Conservation (phyloP, 345 rosid genomes). For the Eucalyptus sp. region DNA sequence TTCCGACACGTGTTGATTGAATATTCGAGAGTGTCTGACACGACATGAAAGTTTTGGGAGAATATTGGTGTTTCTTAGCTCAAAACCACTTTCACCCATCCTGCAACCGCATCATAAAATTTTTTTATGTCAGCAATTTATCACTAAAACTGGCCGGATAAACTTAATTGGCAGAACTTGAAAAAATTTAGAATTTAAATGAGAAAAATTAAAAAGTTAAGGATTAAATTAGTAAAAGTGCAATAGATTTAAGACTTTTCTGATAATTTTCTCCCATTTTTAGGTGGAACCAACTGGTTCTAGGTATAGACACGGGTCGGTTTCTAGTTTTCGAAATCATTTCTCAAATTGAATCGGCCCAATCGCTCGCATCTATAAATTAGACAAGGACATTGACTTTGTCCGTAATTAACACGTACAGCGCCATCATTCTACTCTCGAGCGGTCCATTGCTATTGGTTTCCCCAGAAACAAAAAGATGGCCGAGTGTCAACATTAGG, state of each 20-base stretch:
- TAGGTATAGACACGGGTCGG: background rate
- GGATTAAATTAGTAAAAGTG: fast-evolving
- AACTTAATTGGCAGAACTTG: fast-evolving
- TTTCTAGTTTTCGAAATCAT: background rate
- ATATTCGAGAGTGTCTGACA: too few relatives aligned
- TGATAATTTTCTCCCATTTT: fast-evolving
- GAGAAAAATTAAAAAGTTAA: fast-evolving
- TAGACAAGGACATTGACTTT: background rate
- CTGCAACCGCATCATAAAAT: fast-evolving
- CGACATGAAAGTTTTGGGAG: fast-evolving
- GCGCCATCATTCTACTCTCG: background rate
- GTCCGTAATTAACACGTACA: background rate
- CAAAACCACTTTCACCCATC: too few relatives aligned
- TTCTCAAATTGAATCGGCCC: fast-evolving
- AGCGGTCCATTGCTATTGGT: background rate
- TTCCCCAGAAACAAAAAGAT: background rate
- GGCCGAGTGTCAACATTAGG: background rate
- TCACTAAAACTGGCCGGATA: fast-evolving
- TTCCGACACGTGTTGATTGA: fast-evolving
- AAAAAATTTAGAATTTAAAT: too few relatives aligned
- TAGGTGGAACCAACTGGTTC: fast-evolving
- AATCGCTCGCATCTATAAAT: background rate
- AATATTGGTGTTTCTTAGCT: fast-evolving
- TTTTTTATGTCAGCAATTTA: fast-evolving
- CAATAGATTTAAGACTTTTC: fast-evolving